Conservation (phyloP, 768 basidiomycete genomes). For the Botryobasidium botryosum region DNA sequence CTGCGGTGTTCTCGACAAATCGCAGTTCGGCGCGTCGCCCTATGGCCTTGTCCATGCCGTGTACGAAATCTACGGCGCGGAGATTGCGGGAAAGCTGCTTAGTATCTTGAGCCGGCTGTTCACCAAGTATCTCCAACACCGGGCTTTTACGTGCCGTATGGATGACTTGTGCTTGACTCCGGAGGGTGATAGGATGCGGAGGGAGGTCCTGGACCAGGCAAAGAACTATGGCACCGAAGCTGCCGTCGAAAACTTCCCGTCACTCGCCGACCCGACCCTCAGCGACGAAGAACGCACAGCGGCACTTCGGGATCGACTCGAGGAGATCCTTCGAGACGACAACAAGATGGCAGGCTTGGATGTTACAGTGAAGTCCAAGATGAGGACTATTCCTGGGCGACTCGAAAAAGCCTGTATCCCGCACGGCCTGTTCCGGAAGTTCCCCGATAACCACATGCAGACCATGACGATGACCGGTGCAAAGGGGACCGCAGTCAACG, state of each 20-base stretch:
- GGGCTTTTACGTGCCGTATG: conserved; percentile 97
- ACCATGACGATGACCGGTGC: conserved; percentile 96
- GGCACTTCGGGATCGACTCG: conserved; percentile 50
- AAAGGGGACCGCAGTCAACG: conserved; percentile 95
- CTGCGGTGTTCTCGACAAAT: conserved; percentile 90
- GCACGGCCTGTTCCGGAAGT: conserved; percentile 70
- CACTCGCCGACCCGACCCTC: conserved; percentile 25
- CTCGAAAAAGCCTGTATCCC: conserved; percentile 85
- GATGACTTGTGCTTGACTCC: conserved; percentile 87
- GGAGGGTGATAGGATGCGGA: conserved; percentile 55
- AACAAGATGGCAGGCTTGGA: conserved; percentile 96
- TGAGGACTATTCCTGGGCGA: conserved; percentile 42
- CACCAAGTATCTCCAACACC: conserved; percentile 92
- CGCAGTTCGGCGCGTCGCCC: conserved; percentile 89
- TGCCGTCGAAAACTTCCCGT: conserved; percentile 82
- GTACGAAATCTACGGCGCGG: conserved; percentile 87
- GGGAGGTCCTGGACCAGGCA: conserved; percentile 47
- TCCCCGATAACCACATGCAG: conserved; percentile 99
- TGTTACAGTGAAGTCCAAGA: conserved; percentile 71
- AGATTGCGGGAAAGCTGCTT: conserved; percentile 75
- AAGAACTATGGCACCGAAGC: conserved; percentile 66
- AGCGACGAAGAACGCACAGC: conserved; percentile 22
- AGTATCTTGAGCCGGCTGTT: conserved; percentile 87
- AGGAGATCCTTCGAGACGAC: conserved; percentile 88
- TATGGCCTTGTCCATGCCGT: conserved; percentile 96